phyloP scores from a whole-genome alignment of 257 asterid species.

The Voacanga thouarsii region DNA sequence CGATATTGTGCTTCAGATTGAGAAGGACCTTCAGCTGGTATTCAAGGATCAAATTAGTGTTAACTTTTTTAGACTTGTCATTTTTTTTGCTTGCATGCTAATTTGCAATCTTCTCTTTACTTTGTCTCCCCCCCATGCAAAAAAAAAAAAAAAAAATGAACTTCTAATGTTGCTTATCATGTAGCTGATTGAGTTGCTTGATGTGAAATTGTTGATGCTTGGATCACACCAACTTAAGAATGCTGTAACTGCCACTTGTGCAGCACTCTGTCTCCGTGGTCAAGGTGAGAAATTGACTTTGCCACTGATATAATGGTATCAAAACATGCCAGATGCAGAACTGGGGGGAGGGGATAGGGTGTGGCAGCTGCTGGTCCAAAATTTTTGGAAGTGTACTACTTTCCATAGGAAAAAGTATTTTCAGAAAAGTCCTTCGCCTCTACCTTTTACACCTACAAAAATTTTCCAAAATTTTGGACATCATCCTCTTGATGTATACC shows the following conservation, averaged over 20 bases:
- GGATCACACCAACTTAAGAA: constrained; percentile 92
- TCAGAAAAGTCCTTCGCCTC: neutral
- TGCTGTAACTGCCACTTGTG: constrained; percentile 84
- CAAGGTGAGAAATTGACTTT: constrained; percentile 53
- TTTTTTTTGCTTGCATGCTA: neutral
- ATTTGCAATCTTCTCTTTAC: constrained; percentile 2
- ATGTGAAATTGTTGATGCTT: constrained; percentile 66
- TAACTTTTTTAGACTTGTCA: neutral
- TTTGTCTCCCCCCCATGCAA: neutral
- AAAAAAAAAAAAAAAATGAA: neutral
- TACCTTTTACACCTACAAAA: neutral
- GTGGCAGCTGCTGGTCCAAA: neutral
- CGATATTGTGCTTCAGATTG: constrained; percentile 60
- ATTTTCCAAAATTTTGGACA: neutral
- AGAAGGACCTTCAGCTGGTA: constrained; percentile 65
- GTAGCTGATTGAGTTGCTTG: constrained; percentile 62
- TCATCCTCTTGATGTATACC: neutral
- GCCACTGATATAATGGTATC: neutral
- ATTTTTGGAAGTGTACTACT: too few relatives aligned
- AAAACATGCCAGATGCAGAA: neutral
- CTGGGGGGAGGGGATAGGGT: neutral
- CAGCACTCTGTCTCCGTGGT: constrained; percentile 79
- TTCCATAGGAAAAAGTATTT: neutral
- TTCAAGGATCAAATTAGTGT: constrained; percentile 2
- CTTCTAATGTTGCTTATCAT: constrained; percentile 13